A percentile compares a stretch with the other conserved stretches of the same genome.
Evolutionary conservation across 192 early-diverging fungal genomes (phyloP).

Genomic region (Backusella luteola): DNA sequence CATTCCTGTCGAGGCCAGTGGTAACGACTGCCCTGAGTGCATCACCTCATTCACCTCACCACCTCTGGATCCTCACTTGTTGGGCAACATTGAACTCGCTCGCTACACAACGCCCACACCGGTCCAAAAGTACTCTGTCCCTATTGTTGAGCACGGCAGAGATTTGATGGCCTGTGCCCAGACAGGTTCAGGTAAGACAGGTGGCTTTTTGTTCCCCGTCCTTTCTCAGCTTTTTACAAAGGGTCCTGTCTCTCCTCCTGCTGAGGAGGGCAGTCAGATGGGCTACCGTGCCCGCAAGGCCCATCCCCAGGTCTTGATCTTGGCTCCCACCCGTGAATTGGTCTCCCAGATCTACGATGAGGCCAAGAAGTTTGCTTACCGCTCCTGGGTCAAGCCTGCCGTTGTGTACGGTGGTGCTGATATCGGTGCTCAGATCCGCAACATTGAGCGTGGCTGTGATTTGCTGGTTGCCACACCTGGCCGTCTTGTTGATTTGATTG

Average conservation of each 20-base stretch:
- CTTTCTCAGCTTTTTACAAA: constrained; percentile 88
- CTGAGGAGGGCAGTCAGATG: constrained; percentile 31
- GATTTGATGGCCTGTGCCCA: constrained; percentile 99
- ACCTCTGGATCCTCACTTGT: constrained; percentile 80
- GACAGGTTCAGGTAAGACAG: constrained; percentile 93
- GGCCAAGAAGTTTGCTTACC: constrained; percentile 81
- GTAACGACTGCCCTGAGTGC: constrained; percentile 64
- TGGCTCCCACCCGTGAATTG: constrained; percentile 96
- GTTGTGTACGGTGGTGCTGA: constrained; percentile 97
- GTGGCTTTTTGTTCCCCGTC: constrained; percentile 97
- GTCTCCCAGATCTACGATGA: constrained; percentile 96
- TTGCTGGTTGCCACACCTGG: constrained; percentile 96
- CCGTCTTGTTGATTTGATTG: constrained; percentile 91
- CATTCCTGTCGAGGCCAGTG: constrained; percentile 92
- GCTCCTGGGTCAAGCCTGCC: constrained; percentile 91
- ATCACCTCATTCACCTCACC: constrained; percentile 57
- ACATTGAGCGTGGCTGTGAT: constrained; percentile 93
- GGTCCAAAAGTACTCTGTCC: constrained; percentile 92
- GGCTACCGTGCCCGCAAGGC: constrained; percentile 69
- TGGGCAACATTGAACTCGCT: constrained; percentile 87
- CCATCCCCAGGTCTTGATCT: constrained; percentile 77
- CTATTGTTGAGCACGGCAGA: constrained; percentile 75
- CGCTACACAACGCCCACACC: constrained; percentile 90
- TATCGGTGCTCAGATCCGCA: constrained; percentile 83
- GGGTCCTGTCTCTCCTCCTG: constrained; percentile 58